Evolutionary conservation across 2,329 filamentous ascomycete genomes (phyloP).

Genomic region (Aspergillus sp.): DNA sequence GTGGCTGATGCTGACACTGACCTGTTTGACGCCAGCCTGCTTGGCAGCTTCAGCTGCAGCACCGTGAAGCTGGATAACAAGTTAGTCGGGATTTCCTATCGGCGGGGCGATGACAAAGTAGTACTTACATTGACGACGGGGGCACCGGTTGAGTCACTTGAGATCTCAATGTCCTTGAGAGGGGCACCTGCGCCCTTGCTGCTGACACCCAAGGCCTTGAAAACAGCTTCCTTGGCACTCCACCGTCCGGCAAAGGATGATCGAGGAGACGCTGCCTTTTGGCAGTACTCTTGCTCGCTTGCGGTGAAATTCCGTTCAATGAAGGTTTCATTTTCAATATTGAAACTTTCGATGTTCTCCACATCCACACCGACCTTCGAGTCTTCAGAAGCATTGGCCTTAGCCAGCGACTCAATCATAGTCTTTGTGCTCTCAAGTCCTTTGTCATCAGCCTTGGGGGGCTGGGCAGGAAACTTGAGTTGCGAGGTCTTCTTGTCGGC

Average conservation of each 20-base stretch:
- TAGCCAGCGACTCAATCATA: slow-evolving; percentile 76
- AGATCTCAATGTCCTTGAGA: slow-evolving; percentile 92
- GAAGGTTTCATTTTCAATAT: slow-evolving; percentile 92
- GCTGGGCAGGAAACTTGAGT: slow-evolving; percentile 70
- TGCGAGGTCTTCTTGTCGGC: slow-evolving; percentile 83
- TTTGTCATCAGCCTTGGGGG: slow-evolving; percentile 63
- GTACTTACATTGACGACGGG: slow-evolving; percentile 78
- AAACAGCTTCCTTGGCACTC: slow-evolving; percentile 97
- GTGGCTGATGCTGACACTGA: slow-evolving; percentile 94
- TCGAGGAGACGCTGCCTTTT: slow-evolving; percentile 73
- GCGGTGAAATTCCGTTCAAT: slow-evolving; percentile 91
- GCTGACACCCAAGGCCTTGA: slow-evolving; percentile 89
- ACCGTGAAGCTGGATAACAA: slow-evolving; percentile 70
- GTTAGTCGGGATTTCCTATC: slow-evolving; percentile 31
- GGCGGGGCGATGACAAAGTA: slow-evolving; percentile 13
- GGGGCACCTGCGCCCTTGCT: slow-evolving; percentile 87
- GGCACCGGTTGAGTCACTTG: slow-evolving; percentile 76
- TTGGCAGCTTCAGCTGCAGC: slow-evolving; percentile 81
- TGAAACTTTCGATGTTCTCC: slow-evolving; percentile 82
- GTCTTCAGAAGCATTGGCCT: slow-evolving; percentile 60
- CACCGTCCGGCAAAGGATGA: slow-evolving; percentile 93
- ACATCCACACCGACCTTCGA: slow-evolving; percentile 93
- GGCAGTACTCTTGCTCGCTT: slow-evolving; percentile 83
- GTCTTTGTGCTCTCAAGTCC: slow-evolving; percentile 67
- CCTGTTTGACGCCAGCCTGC: slow-evolving; percentile 80